Base-by-base conservation (phyloP, 2,329 filamentous ascomycete species). In the Beauveria rudraprayagi region DNA sequence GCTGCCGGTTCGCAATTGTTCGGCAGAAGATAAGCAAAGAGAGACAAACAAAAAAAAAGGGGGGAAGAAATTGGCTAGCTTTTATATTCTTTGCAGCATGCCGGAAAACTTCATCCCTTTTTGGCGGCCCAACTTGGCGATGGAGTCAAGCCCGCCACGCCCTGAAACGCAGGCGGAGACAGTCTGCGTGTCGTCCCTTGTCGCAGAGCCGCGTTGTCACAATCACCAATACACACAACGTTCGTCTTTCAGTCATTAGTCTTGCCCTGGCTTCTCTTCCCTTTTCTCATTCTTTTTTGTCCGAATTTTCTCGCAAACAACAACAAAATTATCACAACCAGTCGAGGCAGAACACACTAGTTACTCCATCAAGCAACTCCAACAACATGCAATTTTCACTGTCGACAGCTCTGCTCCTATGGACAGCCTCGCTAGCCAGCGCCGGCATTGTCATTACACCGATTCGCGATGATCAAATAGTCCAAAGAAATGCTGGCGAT, bases 361-460 rank as follows among this genome's bases (percentile, higher is more conserved):
- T 2, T 22, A 44, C 26, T 16, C 17, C 11, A 19, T 16, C 28
- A 53, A 17, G 5, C 34, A 8, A 30, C 19, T 19, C 43, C 1
- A 9, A n/a, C 16, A 59, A 9, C 8, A 60, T 61, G 60, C 53
- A 46, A 10, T 14, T 57, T 8, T 44, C 10, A 8, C 37, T 30
- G 16, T 19, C 28, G 56, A 61, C 75, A 19, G 68, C 77, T 19
- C 62, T 80, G 61, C 63, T 81, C 51, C 77, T 77, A 59, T 71
- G 77, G 30, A 75, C 75, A 67, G 72, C 74, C 55, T 78, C 80
- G 3, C 67, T 82, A 55, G 80, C 70, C 67, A 77, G 72, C 64
- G 83, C 82, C 30, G 81, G 78, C 60, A 76, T 85, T 54, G 80
- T 85, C 68, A 79, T 82, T 68, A 83, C 80, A 4, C 82, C 82